Percentiles rank a stretch among this genome's conserved stretches.
These are phyloP conservation scores for Dactylonectria macrodidyma DNA, from an alignment of 2,329 filamentous ascomycete genomes.

Conservation along the genomic window DNA sequence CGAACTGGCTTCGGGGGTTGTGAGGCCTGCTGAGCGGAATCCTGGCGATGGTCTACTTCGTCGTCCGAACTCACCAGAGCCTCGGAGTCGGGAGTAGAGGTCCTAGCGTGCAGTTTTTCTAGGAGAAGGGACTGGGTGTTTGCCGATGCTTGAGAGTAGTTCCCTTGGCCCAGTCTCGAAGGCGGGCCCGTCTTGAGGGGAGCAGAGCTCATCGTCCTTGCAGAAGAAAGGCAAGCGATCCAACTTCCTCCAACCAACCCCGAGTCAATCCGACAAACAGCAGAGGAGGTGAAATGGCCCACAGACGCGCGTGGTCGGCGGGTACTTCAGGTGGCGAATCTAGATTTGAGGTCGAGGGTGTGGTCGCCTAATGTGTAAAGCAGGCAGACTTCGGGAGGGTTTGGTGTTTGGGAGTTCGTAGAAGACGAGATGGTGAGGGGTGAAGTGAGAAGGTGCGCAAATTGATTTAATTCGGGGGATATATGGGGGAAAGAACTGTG, in stretches of 20 bases:
- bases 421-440: conserved; percentile 21
- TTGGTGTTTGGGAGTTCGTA: conserved; percentile 4
- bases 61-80: conserved; percentile 95
- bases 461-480: conserved; percentile 35
- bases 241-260: conserved; percentile 31
- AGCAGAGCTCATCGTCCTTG: conserved; percentile 65
- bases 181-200: conserved; percentile 65
- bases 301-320: conserved; percentile 8
- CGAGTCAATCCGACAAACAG: conserved; percentile 5
- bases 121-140: conserved; percentile 76
- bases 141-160: conserved; percentile 62
- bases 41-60: conserved; percentile 80
- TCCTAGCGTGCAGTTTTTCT: conserved; percentile 83
- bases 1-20: conserved; percentile 75
- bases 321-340: conserved; percentile 13
- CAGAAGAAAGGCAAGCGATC: conserved; percentile 23
- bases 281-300: conserved; percentile 5
- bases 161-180: conserved; percentile 66
- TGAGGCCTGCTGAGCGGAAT: conserved; percentile 61
- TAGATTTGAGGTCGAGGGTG: conserved; percentile 1
- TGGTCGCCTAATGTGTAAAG: conserved; percentile 12
- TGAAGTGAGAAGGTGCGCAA: conserved; percentile 30
- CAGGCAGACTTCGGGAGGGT: conserved; percentile 12
- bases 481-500: conserved; percentile 42
- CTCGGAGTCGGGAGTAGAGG: conserved; percentile 94